A percentile compares a stretch with the other conserved stretches of the same genome.
Evolutionary conservation across 176 grass and related monocot genomes (phyloP).

Genomic region (barley (Hordeum vulgare)): MorexV3_pseudomolecules_assembly NC_058524.1:21105332-21105831

Average conservation of each 20-base stretch:
- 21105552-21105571: not conserved
- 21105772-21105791: too few species aligned
- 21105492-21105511: not conserved
- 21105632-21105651: too few species aligned
- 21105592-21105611: not conserved
- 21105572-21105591: not conserved
- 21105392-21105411: not conserved
- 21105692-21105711: too few species aligned
- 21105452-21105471: constrained; percentile 3
- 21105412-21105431: constrained; percentile 31
- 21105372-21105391: constrained; percentile 32
- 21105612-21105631: too few species aligned
- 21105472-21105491: not conserved
- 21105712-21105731: too few species aligned
- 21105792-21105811: too few species aligned
- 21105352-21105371: constrained; percentile 22
- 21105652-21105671: too few species aligned
- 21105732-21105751: too few species aligned
- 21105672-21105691: too few species aligned
- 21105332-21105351: constrained; percentile 11
- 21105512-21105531: not conserved
- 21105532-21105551: not conserved
- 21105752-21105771: too few species aligned
- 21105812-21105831: too few species aligned
- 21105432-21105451: not conserved